These are phyloP conservation scores for Coniferiporia sulphurascens DNA, from an alignment of 1,284 basidiomycete species.

Conservation along the genomic window DNA sequence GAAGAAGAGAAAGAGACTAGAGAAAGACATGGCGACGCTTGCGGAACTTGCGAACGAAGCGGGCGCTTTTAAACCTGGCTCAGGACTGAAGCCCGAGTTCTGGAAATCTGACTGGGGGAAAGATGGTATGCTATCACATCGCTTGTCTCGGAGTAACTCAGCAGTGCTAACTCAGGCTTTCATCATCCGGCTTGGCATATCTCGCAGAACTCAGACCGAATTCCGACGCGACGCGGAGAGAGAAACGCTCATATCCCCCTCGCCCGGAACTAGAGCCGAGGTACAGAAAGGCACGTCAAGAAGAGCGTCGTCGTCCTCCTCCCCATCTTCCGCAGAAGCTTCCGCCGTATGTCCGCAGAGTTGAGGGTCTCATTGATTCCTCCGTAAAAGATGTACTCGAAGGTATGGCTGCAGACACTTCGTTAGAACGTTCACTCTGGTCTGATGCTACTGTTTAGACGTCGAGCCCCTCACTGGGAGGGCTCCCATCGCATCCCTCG, in stretches of 20 bases:
- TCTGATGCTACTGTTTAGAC: conserved; percentile 32
- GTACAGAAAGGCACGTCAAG: neutral
- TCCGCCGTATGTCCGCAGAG: conserved; percentile 30
- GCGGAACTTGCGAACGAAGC: neutral
- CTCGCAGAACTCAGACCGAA: neutral
- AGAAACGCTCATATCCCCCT: no score
- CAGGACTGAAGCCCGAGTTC: conserved; percentile 11
- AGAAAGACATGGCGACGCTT: neutral
- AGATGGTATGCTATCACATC: conserved; percentile 25
- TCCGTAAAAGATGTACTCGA: conserved; percentile 22
- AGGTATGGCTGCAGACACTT: conserved; percentile 22
- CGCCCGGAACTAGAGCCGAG: neutral
- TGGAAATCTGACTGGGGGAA: conserved; percentile 29
- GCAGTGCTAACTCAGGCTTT: neutral
- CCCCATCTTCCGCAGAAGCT: neutral
- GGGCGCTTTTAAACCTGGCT: neutral
- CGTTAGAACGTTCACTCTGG: neutral
- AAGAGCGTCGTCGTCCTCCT: neutral
- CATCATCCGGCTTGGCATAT: neutral
- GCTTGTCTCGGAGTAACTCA: neutral
- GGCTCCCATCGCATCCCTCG: conserved; percentile 62
- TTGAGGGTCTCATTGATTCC: conserved; percentile 41
- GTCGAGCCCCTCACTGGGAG: conserved; percentile 42
- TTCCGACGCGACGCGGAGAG: neutral
- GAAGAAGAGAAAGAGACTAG: neutral